Base-by-base conservation (phyloP, 306 rosid genomes). In the Hippophae rhamnoides region DNA sequence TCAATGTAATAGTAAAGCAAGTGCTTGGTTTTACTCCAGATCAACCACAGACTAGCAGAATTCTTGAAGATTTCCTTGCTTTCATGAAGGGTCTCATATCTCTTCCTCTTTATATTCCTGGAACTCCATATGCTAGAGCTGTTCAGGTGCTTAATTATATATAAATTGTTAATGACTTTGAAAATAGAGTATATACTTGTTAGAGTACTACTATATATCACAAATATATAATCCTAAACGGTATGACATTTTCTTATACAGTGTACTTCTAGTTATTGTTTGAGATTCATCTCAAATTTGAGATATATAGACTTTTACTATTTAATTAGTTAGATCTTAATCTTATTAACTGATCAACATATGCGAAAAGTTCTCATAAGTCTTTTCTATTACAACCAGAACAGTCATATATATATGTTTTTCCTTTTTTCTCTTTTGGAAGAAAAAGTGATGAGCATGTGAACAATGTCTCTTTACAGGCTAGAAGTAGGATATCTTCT, bases 71-170 rank as follows among this genome's bases (percentile, higher is more conserved):
- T 45, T 73, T 67, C 52, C 65, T 67, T 56, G 56, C 73, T 52
- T 73, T 67, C 73, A 73, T 73, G 78, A 31, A 31, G 38, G 78
- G 78, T 11, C 78, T 73, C 31, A 67, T 73, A 41, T 73, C 78
- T 42, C 69, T 67, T 8, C 73, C 78, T 57, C 60, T 73, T 11
- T 56, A 73, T 26, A 73, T 73, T 40, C 78, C 78, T 23, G 78
- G 73, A 61, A 73, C 73, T 47, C 69, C 73, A 43, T 73, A 67
- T 57, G 69, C 78, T 62, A 62, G 64, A 57, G 78, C 78, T 42
- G 78, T 73, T 42, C 59, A 73, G 73, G 73, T 73, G 46, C 44
- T 13, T 48, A 48, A 7, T 12, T 48, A 48, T 8, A 31, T 31
- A 31, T 2, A 31, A 31, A 31, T 31, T 31, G 5, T 31, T 31